phyloP scores from a whole-genome alignment of 768 basidiomycete species.

The Trametopsis cervina region DNA sequence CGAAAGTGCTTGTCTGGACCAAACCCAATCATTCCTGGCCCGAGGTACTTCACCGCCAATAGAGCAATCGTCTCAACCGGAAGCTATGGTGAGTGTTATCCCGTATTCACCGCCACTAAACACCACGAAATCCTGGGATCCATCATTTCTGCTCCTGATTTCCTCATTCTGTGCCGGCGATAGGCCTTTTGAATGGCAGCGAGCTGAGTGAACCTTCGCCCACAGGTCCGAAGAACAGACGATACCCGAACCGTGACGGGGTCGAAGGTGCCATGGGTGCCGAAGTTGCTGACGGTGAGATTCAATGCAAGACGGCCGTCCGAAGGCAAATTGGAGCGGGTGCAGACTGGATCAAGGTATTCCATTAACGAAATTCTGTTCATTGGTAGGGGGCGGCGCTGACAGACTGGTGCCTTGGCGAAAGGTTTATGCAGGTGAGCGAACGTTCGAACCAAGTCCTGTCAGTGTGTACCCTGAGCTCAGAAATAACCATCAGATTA shows the following conservation, averaged over 20 bases:
- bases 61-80: conserved; percentile 56
- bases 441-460: conserved; percentile 9
- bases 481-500: conserved; percentile 35
- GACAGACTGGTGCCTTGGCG: neutral
- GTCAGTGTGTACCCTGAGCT: neutral
- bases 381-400: neutral
- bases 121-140: too few species aligned
- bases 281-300: conserved; percentile 50
- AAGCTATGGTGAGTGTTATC: conserved; percentile 40
- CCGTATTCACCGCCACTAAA: too few species aligned
- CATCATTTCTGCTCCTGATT: too few species aligned
- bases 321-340: conserved; percentile 57
- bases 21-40: conserved; percentile 47
- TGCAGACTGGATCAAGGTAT: conserved; percentile 63
- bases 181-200: neutral
- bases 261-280: conserved; percentile 53
- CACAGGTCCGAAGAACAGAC: conserved; percentile 46
- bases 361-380: neutral
- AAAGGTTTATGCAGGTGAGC: conserved; percentile 47
- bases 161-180: neutral
- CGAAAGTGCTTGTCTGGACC: conserved; percentile 46
- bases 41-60: conserved; percentile 55
- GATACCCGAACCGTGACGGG: conserved; percentile 41
- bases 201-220: neutral
- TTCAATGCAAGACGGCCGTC: conserved; percentile 47